Conservation (phyloP, 192 early-diverging fungal species). For the Paraglomus occultum region DNA sequence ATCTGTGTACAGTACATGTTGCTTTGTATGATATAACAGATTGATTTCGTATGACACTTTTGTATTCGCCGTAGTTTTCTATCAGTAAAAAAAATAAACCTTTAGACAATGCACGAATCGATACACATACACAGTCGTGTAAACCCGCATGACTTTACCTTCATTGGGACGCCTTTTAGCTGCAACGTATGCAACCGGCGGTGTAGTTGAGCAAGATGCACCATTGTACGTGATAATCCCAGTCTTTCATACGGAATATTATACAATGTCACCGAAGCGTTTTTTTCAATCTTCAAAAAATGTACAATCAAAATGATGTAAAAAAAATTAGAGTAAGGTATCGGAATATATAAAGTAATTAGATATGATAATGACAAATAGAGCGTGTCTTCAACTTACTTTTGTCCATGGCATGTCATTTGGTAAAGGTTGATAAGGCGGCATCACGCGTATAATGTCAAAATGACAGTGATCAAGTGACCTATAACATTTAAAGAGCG, state of each 20-base stretch:
- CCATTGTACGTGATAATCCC: constrained; percentile 19
- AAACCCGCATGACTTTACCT: constrained; percentile 4
- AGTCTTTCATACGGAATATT: constrained; percentile 21
- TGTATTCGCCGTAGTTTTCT: constrained; percentile 16
- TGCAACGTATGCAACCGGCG: constrained; percentile 13
- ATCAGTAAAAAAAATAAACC: neutral
- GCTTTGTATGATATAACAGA: constrained; percentile 14
- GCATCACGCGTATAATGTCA: constrained; percentile 28
- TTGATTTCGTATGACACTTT: constrained; percentile 24
- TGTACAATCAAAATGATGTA: neutral
- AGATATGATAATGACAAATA: too few relatives aligned
- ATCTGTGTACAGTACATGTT: neutral
- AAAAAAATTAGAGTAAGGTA: neutral
- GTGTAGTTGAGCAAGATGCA: constrained; percentile 28
- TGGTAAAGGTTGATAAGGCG: constrained; percentile 2
- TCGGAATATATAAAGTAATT: too few relatives aligned
- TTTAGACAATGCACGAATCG: neutral
- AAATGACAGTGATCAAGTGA: constrained; percentile 21
- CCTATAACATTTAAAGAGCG: neutral
- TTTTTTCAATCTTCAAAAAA: neutral
- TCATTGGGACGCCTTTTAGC: constrained; percentile 32
- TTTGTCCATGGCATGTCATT: constrained; percentile 16
- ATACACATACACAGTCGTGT: neutral
- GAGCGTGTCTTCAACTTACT: neutral
- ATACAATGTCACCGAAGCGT: constrained; percentile 23